These are phyloP conservation scores for Eucalyptus leucophloia DNA, from an alignment of 345 rosid species.

Conservation along the genomic window DNA sequence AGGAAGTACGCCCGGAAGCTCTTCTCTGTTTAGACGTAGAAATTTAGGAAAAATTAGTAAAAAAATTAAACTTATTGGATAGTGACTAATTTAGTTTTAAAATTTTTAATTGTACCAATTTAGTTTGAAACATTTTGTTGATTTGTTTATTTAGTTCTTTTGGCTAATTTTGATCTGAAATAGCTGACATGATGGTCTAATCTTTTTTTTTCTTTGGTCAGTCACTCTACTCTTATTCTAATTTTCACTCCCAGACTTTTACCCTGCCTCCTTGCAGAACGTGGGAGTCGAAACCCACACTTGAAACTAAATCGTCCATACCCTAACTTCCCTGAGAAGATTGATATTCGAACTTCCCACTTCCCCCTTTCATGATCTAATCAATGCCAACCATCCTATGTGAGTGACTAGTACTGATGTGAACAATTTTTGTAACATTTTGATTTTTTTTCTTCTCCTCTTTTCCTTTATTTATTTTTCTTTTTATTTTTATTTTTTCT, in stretches of 20 bases:
- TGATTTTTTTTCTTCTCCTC: not conserved
- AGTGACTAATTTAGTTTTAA: not conserved
- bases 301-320: too few species aligned
- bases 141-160: not conserved
- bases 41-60: too few species aligned
- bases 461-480: not conserved
- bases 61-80: too few species aligned
- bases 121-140: not conserved
- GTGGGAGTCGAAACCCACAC: too few species aligned
- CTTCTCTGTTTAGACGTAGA: not conserved
- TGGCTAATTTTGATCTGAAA: not conserved
- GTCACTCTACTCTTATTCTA: accelerated
- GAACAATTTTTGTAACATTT: too few species aligned
- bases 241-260: accelerated
- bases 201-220: too few species aligned
- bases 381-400: not conserved
- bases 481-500: not conserved
- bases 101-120: not conserved
- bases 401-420: accelerated
- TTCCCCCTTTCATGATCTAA: not conserved
- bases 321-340: accelerated
- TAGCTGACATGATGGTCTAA: not conserved
- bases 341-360: too few species aligned
- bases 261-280: accelerated
- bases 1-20: not conserved